Conservation (phyloP, 1,139 yeast genomes). For the Lodderomyces elongisporus region DNA sequence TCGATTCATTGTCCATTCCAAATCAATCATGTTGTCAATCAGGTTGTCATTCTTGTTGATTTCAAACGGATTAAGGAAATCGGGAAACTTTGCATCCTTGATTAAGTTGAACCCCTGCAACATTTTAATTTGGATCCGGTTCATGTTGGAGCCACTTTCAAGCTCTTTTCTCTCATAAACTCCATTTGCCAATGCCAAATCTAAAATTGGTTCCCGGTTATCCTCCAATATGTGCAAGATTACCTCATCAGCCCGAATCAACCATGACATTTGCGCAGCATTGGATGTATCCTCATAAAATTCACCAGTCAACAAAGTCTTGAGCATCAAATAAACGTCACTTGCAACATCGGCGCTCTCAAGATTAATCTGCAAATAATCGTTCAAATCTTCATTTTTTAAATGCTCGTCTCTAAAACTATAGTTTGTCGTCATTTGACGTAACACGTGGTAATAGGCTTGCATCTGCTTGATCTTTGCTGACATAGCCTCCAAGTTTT, state of each 20-base stretch:
- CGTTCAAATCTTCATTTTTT: slow-evolving; percentile 35
- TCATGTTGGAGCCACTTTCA: slow-evolving; percentile 41
- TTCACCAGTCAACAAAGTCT: slow-evolving; percentile 38
- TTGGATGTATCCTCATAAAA: slow-evolving; percentile 15
- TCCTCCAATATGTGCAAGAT: slow-evolving; percentile 42
- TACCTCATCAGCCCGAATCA: slow-evolving; percentile 51
- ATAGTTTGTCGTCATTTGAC: slow-evolving; percentile 28
- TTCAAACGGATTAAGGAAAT: slow-evolving; percentile 32
- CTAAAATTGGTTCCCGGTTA: slow-evolving; percentile 38
- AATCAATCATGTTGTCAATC: slow-evolving; percentile 30
- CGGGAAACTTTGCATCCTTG: slow-evolving; percentile 29
- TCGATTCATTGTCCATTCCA: slow-evolving; percentile 60
- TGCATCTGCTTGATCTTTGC: slow-evolving; percentile 26
- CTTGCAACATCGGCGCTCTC: slow-evolving; percentile 27
- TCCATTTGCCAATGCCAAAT: slow-evolving; percentile 37
- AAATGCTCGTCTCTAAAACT: slow-evolving; percentile 31
- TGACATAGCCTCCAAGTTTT: slow-evolving; percentile 30
- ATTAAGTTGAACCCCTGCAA: slow-evolving; percentile 39
- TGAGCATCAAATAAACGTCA: slow-evolving; percentile 36
- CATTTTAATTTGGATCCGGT: slow-evolving; percentile 40
- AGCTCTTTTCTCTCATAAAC: slow-evolving; percentile 43
- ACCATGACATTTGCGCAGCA: slow-evolving; percentile 40
- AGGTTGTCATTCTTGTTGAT: slow-evolving; percentile 6
- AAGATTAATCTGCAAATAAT: slow-evolving; percentile 25
- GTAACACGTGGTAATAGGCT: slow-evolving; percentile 21